Evolutionary conservation across 179 eudicot genomes (phyloP).

Genomic region (Beta lomatogona): DNA sequence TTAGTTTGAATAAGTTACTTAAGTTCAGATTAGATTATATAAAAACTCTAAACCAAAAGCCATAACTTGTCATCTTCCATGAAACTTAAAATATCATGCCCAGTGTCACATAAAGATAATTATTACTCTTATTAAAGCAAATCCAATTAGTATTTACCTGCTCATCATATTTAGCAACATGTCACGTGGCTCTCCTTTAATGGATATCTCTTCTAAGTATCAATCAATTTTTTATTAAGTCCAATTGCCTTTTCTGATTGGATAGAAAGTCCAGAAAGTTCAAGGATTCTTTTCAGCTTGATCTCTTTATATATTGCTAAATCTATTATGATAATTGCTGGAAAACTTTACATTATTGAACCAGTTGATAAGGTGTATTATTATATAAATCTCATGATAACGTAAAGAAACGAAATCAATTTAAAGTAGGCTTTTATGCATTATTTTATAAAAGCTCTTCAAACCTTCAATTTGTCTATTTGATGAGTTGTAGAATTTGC

Average conservation of each 20-base stretch:
- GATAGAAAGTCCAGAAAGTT: neutral
- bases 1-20: too few relatives aligned
- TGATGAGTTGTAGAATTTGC: too few relatives aligned
- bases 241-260: neutral
- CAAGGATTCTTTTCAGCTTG: neutral
- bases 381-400: neutral
- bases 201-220: conserved; percentile 4
- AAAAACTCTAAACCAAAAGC: too few relatives aligned
- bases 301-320: neutral
- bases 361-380: neutral
- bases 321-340: neutral
- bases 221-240: neutral
- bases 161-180: neutral
- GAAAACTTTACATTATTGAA: neutral
- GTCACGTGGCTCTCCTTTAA: neutral
- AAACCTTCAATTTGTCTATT: neutral
- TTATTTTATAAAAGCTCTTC: neutral
- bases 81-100: too few relatives aligned
- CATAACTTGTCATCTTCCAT: too few relatives aligned
- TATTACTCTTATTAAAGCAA: neutral
- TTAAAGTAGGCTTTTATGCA: neutral
- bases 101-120: neutral
- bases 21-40: too few relatives aligned
- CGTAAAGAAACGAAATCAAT: neutral
- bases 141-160: neutral